Percentiles rank a stretch among this genome's conserved stretches.
phyloP scores from a whole-genome alignment of 176 grass and related monocot genomes.

The Hordeum marinum region DNA sequence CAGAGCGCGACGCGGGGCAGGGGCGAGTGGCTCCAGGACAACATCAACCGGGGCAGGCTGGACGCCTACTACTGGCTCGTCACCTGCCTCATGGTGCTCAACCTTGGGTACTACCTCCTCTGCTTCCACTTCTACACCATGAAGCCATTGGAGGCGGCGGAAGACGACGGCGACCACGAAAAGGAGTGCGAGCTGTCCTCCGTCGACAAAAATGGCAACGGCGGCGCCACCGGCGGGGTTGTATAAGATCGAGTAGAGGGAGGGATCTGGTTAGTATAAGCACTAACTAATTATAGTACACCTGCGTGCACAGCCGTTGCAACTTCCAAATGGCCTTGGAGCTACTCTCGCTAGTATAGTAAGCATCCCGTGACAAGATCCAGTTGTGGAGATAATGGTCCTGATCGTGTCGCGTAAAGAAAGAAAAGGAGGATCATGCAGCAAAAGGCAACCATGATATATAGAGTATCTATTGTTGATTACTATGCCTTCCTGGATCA shows the following conservation, averaged over 20 bases:
- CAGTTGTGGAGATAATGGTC: neutral
- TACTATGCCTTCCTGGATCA: neutral
- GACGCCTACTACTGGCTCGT: conserved; percentile 84
- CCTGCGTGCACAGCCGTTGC: neutral
- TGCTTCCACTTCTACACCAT: conserved; percentile 69
- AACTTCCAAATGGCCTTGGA: neutral
- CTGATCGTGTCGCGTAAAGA: neutral
- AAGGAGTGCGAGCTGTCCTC: conserved; percentile 32
- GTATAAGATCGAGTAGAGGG: neutral
- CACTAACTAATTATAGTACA: neutral
- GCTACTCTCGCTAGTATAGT: neutral
- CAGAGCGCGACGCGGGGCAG: conserved; percentile 44
- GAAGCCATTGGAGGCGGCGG: conserved; percentile 47
- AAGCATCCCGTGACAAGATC: neutral
- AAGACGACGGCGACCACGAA: neutral
- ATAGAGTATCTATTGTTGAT: neutral
- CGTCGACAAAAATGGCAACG: conserved; percentile 6
- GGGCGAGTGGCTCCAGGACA: conserved; percentile 84
- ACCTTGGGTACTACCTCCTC: conserved; percentile 48
- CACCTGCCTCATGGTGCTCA: conserved; percentile 55
- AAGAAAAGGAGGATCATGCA: neutral
- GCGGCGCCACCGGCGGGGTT: neutral
- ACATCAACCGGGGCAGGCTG: conserved; percentile 70
- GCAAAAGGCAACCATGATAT: neutral
- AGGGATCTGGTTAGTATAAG: neutral